Evolutionary conservation across 163 green algal species (phyloP).

Genomic region (Prototheca stagnorum): DNA sequence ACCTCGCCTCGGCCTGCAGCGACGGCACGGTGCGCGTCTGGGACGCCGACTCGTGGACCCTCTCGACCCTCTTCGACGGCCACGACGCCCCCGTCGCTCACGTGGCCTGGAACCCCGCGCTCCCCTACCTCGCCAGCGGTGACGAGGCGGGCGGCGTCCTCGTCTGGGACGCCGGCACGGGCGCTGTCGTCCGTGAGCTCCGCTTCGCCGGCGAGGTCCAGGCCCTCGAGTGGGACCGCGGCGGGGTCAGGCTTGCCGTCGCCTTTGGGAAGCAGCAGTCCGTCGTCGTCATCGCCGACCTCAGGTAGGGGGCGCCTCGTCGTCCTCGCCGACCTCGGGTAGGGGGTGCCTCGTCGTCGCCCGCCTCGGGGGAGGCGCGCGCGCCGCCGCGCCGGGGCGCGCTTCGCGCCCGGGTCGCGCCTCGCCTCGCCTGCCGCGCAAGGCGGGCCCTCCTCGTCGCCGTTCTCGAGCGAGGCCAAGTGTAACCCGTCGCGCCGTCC

Average conservation of each 20-base stretch:
- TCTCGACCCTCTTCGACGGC: neutral
- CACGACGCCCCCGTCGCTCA: slow-evolving; percentile 1
- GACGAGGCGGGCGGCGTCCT: neutral
- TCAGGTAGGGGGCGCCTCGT: neutral
- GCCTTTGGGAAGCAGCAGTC: neutral
- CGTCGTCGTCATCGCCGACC: neutral
- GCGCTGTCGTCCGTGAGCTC: neutral
- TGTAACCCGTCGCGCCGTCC: too few relatives aligned
- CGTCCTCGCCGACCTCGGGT: neutral
- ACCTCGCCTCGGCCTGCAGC: neutral
- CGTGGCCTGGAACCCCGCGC: neutral
- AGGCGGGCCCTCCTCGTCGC: too few relatives aligned
- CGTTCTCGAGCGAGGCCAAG: too few relatives aligned
- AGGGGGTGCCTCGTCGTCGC: too few relatives aligned
- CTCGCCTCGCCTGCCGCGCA: too few relatives aligned
- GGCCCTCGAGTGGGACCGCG: neutral
- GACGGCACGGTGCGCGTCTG: neutral
- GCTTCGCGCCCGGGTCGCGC: too few relatives aligned
- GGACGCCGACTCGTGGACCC: neutral
- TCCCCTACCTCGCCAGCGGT: neutral
- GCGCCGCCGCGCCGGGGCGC: too few relatives aligned
- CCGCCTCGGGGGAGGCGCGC: too few relatives aligned
- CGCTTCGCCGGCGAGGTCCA: neutral
- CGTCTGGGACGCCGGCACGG: neutral
- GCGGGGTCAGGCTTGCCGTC: neutral